A percentile compares a stretch with the other conserved stretches of the same genome.
phyloP scores from a whole-genome alignment of 306 rosid genomes.

The Dalbergia cochinchinensis region DNA sequence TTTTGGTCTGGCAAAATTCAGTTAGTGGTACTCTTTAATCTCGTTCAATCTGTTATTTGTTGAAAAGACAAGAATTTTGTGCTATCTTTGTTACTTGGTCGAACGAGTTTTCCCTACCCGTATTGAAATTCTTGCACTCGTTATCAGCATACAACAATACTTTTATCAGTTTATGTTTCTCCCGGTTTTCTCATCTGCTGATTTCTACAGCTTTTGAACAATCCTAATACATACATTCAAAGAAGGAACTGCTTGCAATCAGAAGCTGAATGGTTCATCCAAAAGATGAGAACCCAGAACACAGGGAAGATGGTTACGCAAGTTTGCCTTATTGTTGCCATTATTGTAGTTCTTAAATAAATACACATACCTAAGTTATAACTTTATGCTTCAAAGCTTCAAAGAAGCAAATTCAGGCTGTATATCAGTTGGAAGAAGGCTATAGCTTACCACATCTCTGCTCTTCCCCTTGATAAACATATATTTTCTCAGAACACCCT shows the following conservation, averaged over 20 bases:
- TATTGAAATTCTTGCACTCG: no score
- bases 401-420: not conserved
- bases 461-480: constrained; percentile 50
- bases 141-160: no score
- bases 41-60: no score
- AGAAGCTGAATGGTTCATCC: not conserved
- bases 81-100: not conserved
- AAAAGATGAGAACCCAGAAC: not conserved
- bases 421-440: constrained; percentile 57
- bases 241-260: not conserved
- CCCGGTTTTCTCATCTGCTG: not conserved
- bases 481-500: constrained; percentile 71
- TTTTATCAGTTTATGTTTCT: no score
- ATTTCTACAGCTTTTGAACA: not conserved
- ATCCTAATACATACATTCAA: not conserved
- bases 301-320: not conserved
- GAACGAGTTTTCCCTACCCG: not conserved
- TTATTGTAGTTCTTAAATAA: not conserved
- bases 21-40: not conserved
- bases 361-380: no score
- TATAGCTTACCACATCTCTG: constrained; percentile 61
- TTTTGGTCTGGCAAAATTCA: not conserved
- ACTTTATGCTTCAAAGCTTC: not conserved
- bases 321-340: not conserved
- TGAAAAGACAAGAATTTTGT: no score